Evolutionary conservation across 73 alveolate genomes (phyloP).

Genomic region (Breviolum minutum): DNA sequence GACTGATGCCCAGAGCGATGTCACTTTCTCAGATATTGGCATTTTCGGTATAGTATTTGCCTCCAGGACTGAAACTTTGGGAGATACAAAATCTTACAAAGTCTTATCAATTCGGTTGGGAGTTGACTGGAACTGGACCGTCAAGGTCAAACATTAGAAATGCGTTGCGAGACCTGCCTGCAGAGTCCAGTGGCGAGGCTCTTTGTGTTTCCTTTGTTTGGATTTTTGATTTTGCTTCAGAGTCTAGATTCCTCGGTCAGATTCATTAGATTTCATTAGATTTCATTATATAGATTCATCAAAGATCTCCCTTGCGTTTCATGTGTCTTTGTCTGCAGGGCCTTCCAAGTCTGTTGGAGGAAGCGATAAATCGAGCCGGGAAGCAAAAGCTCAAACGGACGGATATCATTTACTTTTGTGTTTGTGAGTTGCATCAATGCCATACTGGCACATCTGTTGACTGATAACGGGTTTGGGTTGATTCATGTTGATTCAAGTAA

Average conservation of each 20-base stretch:
- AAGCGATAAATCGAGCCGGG: conserved; percentile 43
- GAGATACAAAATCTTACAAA: not conserved
- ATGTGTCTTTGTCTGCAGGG: not conserved
- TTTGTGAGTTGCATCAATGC: not conserved
- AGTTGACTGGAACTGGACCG: not conserved
- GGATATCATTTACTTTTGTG: not conserved
- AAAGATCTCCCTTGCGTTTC: not conserved
- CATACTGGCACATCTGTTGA: not conserved
- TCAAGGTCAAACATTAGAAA: conserved; percentile 41
- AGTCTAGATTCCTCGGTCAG: not conserved
- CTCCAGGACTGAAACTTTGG: not conserved
- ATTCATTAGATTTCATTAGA: not conserved
- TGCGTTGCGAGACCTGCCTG: conserved; percentile 48
- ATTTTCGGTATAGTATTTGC: too few species aligned
- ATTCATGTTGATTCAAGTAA: too few species aligned
- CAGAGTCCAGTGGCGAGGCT: not conserved
- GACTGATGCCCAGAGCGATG: conserved; percentile 45
- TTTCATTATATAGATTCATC: not conserved
- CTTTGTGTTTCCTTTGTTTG: not conserved
- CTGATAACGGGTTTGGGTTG: too few species aligned
- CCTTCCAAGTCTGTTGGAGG: conserved; percentile 13
- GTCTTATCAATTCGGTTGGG: not conserved
- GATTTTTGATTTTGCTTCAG: not conserved
- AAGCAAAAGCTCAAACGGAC: not conserved
- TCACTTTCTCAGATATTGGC: not conserved